Evolutionary conservation across 257 asterid genomes (phyloP).

Genomic region (Solanum pennellii): DNA sequence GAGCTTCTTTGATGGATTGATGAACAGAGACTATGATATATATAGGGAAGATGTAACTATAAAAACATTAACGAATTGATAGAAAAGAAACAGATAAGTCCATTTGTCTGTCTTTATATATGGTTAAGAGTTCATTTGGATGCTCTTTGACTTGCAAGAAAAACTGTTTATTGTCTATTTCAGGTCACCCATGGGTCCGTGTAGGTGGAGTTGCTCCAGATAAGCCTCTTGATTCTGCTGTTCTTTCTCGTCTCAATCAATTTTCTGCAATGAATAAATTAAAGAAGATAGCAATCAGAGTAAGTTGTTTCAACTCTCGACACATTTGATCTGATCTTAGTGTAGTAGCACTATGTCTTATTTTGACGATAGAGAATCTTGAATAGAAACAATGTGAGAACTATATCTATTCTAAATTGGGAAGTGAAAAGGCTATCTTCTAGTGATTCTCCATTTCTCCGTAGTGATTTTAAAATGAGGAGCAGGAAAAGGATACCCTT

Average conservation of each 20-base stretch:
- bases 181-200: slow-evolving; percentile 38
- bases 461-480: not conserved
- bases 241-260: slow-evolving; percentile 29
- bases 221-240: slow-evolving; percentile 42
- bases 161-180: not conserved
- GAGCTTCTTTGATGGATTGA: not conserved
- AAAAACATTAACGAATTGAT: not conserved
- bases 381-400: not conserved
- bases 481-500: not conserved
- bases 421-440: not conserved
- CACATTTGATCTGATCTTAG: not conserved
- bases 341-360: not conserved
- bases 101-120: not conserved
- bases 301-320: slow-evolving; percentile 1
- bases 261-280: slow-evolving; percentile 38
- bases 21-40: not conserved
- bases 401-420: not conserved
- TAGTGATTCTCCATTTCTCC: not conserved
- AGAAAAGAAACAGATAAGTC: not conserved
- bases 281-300: slow-evolving; percentile 38
- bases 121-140: not conserved
- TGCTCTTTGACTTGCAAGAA: not conserved
- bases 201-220: slow-evolving; percentile 30
- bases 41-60: not conserved
- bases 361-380: not conserved